Conservation (phyloP, 169 alveolate genomes). For the Plasmodium berghei region DNA sequence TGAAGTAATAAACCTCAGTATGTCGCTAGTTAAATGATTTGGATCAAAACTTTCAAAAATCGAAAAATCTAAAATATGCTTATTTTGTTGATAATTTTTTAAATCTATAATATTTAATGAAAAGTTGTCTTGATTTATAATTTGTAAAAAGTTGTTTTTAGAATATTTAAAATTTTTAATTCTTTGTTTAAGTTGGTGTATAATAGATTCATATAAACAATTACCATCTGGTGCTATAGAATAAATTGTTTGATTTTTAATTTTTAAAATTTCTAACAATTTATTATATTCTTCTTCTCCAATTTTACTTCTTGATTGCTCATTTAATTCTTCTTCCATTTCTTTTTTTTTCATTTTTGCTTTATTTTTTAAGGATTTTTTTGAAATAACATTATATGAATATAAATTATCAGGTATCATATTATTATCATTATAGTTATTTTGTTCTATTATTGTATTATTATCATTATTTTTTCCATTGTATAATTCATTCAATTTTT, state of each 20-base stretch:
- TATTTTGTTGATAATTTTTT: conserved; percentile 34
- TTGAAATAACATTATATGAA: conserved; percentile 30
- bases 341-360: conserved; percentile 38
- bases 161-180: conserved; percentile 19
- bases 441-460: background rate
- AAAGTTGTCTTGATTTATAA: conserved; percentile 30
- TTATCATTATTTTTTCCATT: conserved; percentile 9
- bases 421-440: background rate
- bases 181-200: conserved; percentile 66
- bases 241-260: conserved; percentile 36
- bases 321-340: conserved; percentile 35
- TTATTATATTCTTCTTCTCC: conserved; percentile 48
- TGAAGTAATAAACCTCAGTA: conserved; percentile 38
- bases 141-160: conserved; percentile 19
- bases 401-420: conserved; percentile 10
- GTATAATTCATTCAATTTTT: conserved; percentile 30
- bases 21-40: conserved; percentile 27
- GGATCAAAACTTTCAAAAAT: conserved; percentile 45
- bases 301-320: conserved; percentile 32
- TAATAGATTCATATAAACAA: conserved; percentile 65
- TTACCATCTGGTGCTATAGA: conserved; percentile 73
- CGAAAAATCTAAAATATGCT: conserved; percentile 23
- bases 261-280: conserved; percentile 24
- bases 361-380: conserved; percentile 40
- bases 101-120: conserved; percentile 42